Base-by-base conservation (phyloP, 352 stramenopile species). In the Globisporangium spiculum region DNA sequence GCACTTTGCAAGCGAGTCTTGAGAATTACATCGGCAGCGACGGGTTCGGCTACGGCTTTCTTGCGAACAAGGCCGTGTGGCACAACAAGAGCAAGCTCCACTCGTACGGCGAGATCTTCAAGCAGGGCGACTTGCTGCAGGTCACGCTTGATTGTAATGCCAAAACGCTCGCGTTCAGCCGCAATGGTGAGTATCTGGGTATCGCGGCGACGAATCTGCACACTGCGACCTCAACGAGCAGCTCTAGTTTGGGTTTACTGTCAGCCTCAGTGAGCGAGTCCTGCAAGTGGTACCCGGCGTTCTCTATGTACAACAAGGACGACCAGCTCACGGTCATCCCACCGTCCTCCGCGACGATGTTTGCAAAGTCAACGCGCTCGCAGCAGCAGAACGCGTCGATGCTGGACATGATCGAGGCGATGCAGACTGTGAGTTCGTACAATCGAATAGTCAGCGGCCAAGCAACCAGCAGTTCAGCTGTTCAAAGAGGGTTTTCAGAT, bases 271-370 rank as follows among this genome's bases (percentile, higher is more conserved):
- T 27, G 18, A 67, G 62, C 36, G 63, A 73, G 12, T 30, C 60
- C 24, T 86, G 71, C 68, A 92, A 88, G 54, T 92, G 84, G 84
- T 97, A 89, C 61, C 92, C 92, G 10, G 91, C 92, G 8, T 86
- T 98, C 54, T 97, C 90, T 2, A 75, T 98, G 71, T 98, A 98
- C 71, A 97, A 98, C 75, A 97, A 96, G 66, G 89, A 93, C 53
- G 90, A 97, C 58, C 84, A 92, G 55, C 60, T 97, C 18, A 94
- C 87, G 9, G 58, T 97, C 20, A 72, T 93, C 5, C 81, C 81
- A 27, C 76, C 83, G 27, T 58, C 66, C 18, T 59, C 52, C 4
- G 32, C 36, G 14, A 30, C 60, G 44, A 30, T 63, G 34, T 54
- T 55, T 56, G 66, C 24, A 22, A 65, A 53, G 52, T 67, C 60